These are phyloP conservation scores for Coemansia sp. DNA, from an alignment of 192 early-diverging fungal species.

Conservation along the genomic window DNA sequence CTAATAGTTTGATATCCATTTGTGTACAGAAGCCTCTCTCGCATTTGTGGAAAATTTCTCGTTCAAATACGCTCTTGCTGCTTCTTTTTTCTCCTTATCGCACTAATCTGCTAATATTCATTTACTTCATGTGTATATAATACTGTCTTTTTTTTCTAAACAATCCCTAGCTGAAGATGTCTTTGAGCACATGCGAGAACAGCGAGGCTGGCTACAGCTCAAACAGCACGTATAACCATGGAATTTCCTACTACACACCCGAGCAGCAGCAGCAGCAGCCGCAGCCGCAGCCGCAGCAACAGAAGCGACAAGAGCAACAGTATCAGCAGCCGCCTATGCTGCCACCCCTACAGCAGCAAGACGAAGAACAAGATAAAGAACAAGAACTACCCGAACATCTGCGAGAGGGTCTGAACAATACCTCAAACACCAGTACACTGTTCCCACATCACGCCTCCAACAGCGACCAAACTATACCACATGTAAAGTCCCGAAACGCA, in stretches of 20 bases:
- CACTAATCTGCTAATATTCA: too few species aligned
- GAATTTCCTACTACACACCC: neutral
- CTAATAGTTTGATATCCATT: neutral
- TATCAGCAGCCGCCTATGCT: neutral
- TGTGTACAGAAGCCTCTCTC: neutral
- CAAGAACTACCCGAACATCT: neutral
- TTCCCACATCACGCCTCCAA: conserved; percentile 3
- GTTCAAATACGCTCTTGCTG: neutral
- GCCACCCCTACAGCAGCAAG: too few species aligned
- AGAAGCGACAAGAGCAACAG: neutral
- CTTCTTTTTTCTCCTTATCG: neutral
- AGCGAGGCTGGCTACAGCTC: neutral
- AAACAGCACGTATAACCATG: neutral
- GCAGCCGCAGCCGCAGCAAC: neutral
- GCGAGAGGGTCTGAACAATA: neutral
- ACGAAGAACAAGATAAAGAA: neutral
- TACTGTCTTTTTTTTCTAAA: neutral
- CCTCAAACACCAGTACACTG: neutral
- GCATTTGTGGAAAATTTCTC: neutral
- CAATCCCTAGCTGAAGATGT: neutral
- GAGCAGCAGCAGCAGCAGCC: neutral
- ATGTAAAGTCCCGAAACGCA: neutral
- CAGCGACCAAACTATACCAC: neutral
- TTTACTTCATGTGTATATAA: neutral
- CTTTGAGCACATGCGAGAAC: neutral